Percentiles rank a stretch among this genome's conserved stretches.
Evolutionary conservation across 1,284 basidiomycete species (phyloP).

Genomic region (Cryptococcus sp.): DNA sequence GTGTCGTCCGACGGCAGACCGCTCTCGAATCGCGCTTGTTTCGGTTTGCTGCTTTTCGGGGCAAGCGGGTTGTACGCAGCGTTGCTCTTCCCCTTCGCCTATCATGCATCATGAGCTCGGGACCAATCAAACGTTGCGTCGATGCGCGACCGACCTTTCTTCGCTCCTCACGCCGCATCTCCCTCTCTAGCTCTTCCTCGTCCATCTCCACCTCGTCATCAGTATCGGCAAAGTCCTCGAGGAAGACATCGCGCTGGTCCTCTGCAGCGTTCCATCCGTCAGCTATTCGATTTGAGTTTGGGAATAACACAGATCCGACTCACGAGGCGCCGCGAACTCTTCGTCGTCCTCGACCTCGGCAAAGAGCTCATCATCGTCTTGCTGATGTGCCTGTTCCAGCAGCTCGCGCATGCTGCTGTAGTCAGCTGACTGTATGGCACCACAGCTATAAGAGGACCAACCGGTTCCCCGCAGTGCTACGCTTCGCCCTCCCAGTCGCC

Average conservation of each 20-base stretch:
- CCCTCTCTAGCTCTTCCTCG: slow-evolving; percentile 40
- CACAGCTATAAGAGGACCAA: slow-evolving; percentile 14
- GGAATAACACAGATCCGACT: slow-evolving; percentile 5
- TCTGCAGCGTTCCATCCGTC: slow-evolving; percentile 21
- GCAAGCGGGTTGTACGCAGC: slow-evolving; percentile 38
- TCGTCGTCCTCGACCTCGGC: slow-evolving; percentile 48
- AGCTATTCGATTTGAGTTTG: not conserved
- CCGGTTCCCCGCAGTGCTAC: slow-evolving; percentile 52
- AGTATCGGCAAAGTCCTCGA: slow-evolving; percentile 53
- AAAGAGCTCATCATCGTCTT: slow-evolving; percentile 47
- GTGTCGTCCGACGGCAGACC: slow-evolving; percentile 13
- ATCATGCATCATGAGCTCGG: not conserved
- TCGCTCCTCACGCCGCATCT: slow-evolving; percentile 37
- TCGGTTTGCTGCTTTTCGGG: slow-evolving; percentile 8
- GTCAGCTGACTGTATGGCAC: too few species aligned
- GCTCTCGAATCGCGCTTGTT: slow-evolving; percentile 6
- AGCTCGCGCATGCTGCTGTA: slow-evolving; percentile 48
- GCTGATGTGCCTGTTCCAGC: slow-evolving; percentile 50
- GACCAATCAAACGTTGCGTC: not conserved
- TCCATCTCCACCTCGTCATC: slow-evolving; percentile 47
- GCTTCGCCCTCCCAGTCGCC: slow-evolving; percentile 41
- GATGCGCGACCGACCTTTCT: slow-evolving; percentile 27
- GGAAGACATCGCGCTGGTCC: slow-evolving; percentile 43
- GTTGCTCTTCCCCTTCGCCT: slow-evolving; percentile 45
- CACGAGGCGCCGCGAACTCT: slow-evolving; percentile 49